Percentiles rank a stretch among this genome's conserved stretches.
Evolutionary conservation across 2,329 filamentous ascomycete genomes (phyloP).

Genomic region (Colletotrichum karsti): DNA sequence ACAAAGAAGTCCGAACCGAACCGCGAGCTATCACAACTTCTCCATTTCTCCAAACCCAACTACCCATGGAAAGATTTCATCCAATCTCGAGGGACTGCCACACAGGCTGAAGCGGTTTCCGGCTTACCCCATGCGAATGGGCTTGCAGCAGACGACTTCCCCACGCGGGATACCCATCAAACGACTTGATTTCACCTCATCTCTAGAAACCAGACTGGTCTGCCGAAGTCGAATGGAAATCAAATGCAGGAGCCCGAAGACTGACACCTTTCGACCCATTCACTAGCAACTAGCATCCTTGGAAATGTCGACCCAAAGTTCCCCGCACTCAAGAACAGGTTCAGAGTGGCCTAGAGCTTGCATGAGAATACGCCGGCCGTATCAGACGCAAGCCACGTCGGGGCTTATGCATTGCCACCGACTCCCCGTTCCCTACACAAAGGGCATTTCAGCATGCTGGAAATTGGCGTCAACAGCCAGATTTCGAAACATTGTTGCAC

Average conservation of each 20-base stretch:
- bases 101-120: neutral
- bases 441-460: no score
- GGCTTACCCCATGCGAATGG: neutral
- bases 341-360: neutral
- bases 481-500: neutral
- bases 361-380: neutral
- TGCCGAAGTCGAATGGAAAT: neutral
- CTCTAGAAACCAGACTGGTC: neutral
- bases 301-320: neutral
- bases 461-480: no score
- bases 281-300: neutral
- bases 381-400: neutral
- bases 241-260: neutral
- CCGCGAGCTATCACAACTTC: neutral
- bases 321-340: neutral
- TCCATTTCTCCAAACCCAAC: no score
- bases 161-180: neutral
- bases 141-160: neutral
- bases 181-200: neutral
- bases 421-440: neutral
- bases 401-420: neutral
- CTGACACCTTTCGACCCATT: no score
- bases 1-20: neutral
- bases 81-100: neutral
- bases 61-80: neutral